phyloP scores from a whole-genome alignment of 2,329 filamentous ascomycete species.

The Davidsoniella australis region DNA sequence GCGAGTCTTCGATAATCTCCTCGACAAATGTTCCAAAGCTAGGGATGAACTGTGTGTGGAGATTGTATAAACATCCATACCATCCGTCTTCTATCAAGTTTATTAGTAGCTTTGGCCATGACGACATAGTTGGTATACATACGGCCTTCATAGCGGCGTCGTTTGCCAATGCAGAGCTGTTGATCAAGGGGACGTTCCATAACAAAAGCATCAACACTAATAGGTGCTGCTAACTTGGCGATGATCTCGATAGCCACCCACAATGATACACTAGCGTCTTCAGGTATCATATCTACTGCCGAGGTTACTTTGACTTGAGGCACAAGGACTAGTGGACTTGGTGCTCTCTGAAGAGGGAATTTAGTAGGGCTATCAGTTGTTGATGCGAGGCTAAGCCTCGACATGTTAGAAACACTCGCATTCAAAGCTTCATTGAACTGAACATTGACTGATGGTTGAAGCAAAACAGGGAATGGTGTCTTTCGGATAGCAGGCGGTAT shows the following conservation, averaged over 20 bases:
- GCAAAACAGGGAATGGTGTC: not conserved
- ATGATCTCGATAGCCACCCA: constrained; percentile 35
- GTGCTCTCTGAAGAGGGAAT: constrained; percentile 1
- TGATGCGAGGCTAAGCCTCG: not conserved
- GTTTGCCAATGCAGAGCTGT: constrained; percentile 12
- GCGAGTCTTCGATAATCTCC: constrained; percentile 29
- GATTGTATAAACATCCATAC: constrained; percentile 32
- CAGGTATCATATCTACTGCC: constrained; percentile 22
- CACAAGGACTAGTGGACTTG: constrained; percentile 19
- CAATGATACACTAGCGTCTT: constrained; percentile 19
- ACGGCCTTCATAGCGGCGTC: constrained; percentile 12
- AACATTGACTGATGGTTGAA: constrained; percentile 8
- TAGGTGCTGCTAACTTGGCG: constrained; percentile 19
- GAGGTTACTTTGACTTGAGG: constrained; percentile 28
- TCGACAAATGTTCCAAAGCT: constrained; percentile 24
- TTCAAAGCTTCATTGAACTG: constrained; percentile 4
- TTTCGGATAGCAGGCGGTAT: constrained; percentile 5
- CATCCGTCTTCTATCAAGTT: constrained; percentile 14
- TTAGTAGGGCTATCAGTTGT: not conserved
- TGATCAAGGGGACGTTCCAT: constrained; percentile 11
- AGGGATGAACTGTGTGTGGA: constrained; percentile 29
- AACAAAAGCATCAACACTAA: constrained; percentile 14
- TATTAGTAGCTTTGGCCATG: not conserved
- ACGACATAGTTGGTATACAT: not conserved
- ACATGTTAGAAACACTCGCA: not conserved